Evolutionary conservation across 768 basidiomycete species (phyloP).

Genomic region (Naganishia antarctica): DNA sequence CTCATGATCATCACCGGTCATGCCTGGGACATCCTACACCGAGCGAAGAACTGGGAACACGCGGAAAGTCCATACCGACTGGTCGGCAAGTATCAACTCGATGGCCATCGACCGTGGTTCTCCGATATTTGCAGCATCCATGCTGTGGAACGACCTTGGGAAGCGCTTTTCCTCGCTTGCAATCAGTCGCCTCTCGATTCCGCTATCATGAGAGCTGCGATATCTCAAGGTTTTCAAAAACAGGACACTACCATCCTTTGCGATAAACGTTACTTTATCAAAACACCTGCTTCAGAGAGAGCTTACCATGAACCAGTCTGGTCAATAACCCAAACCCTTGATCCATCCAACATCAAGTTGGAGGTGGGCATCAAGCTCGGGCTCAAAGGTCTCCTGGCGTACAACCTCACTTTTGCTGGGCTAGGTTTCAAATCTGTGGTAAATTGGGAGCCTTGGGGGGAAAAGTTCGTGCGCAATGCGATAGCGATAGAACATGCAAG

Average conservation of each 20-base stretch:
- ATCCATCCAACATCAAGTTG: not conserved
- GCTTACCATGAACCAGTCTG: no score
- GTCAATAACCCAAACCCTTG: no score
- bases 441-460: not conserved
- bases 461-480: no score
- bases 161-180: not conserved
- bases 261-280: not conserved
- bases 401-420: not conserved
- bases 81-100: not conserved
- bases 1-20: slow-evolving; percentile 7
- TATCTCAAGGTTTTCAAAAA: not conserved
- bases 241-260: not conserved
- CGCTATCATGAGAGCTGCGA: not conserved
- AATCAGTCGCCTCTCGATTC: not conserved
- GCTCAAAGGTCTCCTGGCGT: not conserved
- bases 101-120: slow-evolving; percentile 7
- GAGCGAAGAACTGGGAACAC: not conserved
- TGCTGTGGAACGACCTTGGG: not conserved
- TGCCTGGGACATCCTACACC: not conserved
- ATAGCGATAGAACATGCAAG: no score
- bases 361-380: not conserved
- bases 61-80: not conserved
- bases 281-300: not conserved
- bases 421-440: no score
- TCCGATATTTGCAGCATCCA: not conserved